Conservation (phyloP, 179 eudicot genomes). For the Corrigiola litoralis region DNA sequence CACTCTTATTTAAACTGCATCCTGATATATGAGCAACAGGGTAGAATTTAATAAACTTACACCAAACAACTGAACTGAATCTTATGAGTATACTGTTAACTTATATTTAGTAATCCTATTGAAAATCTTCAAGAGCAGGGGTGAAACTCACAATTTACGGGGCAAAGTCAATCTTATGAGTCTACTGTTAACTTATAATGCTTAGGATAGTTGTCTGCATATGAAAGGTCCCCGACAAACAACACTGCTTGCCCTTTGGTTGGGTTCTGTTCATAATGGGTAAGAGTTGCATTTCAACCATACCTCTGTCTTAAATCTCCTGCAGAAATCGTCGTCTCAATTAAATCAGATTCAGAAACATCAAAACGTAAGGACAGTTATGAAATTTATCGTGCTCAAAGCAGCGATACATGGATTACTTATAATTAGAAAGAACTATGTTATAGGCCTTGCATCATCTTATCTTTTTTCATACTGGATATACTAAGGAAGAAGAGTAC, state of each 20-base stretch:
- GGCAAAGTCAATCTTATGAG: conserved; percentile 35
- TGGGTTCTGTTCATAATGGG: conserved; percentile 37
- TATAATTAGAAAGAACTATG: too few species aligned
- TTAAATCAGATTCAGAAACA: background rate
- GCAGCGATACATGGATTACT: too few species aligned
- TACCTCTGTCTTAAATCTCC: conserved; percentile 38
- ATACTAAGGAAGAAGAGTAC: conserved; percentile 2
- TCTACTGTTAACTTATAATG: too few species aligned
- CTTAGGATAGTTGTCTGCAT: conserved; percentile 29
- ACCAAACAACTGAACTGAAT: background rate
- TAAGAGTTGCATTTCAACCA: conserved; percentile 31
- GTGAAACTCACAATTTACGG: conserved; percentile 28
- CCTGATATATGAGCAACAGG: background rate
- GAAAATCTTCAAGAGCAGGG: too few species aligned
- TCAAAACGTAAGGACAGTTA: background rate
- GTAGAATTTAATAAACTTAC: background rate
- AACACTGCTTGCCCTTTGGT: conserved; percentile 30
- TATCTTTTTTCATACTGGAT: too few species aligned
- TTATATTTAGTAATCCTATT: too few species aligned
- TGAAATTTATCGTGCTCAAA: too few species aligned
- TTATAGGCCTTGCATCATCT: too few species aligned
- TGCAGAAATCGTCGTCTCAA: conserved; percentile 15
- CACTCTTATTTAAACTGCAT: too few species aligned
- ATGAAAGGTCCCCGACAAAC: conserved; percentile 39
- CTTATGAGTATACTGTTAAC: too few species aligned